Evolutionary conservation across 2,329 filamentous ascomycete genomes (phyloP).

Genomic region (Colletotrichum sidae): DNA sequence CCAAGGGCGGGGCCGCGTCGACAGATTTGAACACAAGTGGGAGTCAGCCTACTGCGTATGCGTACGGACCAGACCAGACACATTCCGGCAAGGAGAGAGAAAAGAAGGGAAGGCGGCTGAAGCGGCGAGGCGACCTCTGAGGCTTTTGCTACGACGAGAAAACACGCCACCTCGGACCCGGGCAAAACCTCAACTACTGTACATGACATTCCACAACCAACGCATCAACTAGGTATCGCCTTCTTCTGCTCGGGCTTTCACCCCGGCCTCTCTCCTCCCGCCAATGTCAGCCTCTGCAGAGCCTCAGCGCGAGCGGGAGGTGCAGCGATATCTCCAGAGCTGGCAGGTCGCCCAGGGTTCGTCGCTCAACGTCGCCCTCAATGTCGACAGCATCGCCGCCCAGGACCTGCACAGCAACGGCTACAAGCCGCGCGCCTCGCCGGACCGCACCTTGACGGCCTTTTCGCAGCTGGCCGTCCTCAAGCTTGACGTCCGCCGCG

Average conservation of each 20-base stretch:
- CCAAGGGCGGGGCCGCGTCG: conserved; percentile 12
- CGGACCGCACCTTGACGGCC: conserved; percentile 54
- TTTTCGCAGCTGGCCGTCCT: conserved; percentile 64
- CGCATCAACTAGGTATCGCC: too few relatives aligned
- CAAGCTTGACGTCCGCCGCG: conserved; percentile 58
- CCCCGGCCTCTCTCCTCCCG: not conserved
- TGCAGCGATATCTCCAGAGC: conserved; percentile 46
- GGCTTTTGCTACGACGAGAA: too few relatives aligned
- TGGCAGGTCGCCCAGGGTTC: conserved; percentile 48
- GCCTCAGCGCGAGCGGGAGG: conserved; percentile 46
- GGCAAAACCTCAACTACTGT: too few relatives aligned
- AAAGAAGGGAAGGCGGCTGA: not conserved
- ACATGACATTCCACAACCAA: too few relatives aligned
- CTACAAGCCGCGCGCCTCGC: conserved; percentile 48
- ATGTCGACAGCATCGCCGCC: conserved; percentile 45
- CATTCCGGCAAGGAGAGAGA: not conserved
- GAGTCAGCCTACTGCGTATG: not conserved
- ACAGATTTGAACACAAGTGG: conserved; percentile 1
- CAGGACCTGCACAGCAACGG: conserved; percentile 44
- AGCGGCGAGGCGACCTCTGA: not conserved
- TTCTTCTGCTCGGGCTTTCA: not conserved
- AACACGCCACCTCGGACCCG: too few relatives aligned
- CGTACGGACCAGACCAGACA: not conserved
- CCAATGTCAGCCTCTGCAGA: conserved; percentile 27
- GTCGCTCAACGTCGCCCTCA: conserved; percentile 46